Evolutionary conservation across 2,329 filamentous ascomycete species (phyloP).

Genomic region (Talaromyces sp.): DNA sequence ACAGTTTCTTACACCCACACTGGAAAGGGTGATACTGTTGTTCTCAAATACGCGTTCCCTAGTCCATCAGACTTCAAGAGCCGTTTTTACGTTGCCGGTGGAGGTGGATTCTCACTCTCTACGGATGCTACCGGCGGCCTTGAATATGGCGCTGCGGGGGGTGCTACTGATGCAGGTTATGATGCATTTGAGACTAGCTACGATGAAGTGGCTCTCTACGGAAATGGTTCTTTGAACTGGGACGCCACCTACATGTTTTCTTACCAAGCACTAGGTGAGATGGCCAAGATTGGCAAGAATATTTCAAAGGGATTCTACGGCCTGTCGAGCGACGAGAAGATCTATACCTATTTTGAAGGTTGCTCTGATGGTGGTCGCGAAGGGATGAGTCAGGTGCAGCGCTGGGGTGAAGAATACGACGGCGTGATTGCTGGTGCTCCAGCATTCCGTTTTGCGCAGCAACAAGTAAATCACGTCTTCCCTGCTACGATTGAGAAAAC

Average conservation of each 20-base stretch:
- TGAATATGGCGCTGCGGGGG: constrained; percentile 36
- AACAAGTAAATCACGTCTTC: constrained; percentile 4
- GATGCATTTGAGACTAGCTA: constrained; percentile 35
- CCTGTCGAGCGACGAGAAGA: neutral
- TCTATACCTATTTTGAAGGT: constrained; percentile 43
- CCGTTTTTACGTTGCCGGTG: constrained; percentile 42
- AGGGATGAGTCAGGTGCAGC: constrained; percentile 39
- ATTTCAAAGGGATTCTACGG: neutral
- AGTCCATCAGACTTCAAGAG: constrained; percentile 34
- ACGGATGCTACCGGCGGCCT: constrained; percentile 35
- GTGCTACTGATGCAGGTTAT: constrained; percentile 41
- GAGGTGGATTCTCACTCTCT: constrained; percentile 39
- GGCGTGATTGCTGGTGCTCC: constrained; percentile 2
- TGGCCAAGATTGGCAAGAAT: neutral
- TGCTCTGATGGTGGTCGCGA: constrained; percentile 42
- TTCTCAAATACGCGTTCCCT: constrained; percentile 33
- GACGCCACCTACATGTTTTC: constrained; percentile 6
- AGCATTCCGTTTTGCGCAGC: constrained; percentile 2
- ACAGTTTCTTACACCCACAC: constrained; percentile 39
- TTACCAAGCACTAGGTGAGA: constrained; percentile 3
- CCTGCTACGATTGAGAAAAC: neutral
- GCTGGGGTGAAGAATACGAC: constrained; percentile 37
- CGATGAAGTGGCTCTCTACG: constrained; percentile 32
- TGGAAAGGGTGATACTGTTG: constrained; percentile 33
- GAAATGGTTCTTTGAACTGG: constrained; percentile 5